Conservation (phyloP, 139 green algal genomes). For the Diplosphaera chodatii region DNA sequence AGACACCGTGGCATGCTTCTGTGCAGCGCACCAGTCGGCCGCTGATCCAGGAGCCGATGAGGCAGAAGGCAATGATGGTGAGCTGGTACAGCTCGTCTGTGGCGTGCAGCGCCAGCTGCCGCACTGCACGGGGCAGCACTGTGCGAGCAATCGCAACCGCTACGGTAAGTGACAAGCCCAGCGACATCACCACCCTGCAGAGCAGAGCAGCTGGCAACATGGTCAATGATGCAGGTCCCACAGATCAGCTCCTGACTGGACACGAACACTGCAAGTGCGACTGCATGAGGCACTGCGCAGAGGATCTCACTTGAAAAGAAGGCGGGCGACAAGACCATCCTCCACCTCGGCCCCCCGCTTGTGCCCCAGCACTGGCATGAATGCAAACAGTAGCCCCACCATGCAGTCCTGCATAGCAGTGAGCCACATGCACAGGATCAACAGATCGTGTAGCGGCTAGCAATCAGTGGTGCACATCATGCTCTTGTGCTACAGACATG, state of each 20-base stretch:
- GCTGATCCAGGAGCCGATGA: constrained; percentile 52
- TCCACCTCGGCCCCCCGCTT: constrained; percentile 13
- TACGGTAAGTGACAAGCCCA: constrained; percentile 28
- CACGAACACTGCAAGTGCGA: too few species aligned
- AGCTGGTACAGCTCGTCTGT: constrained; percentile 79
- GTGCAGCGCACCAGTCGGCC: constrained; percentile 39
- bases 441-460: too few species aligned
- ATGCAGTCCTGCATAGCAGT: constrained; percentile 74
- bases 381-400: constrained; percentile 91
- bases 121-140: constrained; percentile 53
- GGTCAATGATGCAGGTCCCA: too few species aligned
- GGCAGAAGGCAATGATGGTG: constrained; percentile 69
- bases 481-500: too few species aligned
- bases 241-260: too few species aligned
- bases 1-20: too few species aligned
- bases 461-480: too few species aligned
- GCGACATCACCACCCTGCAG: constrained; percentile 20
- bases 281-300: too few species aligned
- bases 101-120: constrained; percentile 36
- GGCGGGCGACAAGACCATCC: constrained; percentile 3
- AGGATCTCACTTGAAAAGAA: constrained; percentile 7
- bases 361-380: constrained; percentile 76
- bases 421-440: neutral
- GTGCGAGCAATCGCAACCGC: constrained; percentile 41
- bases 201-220: too few species aligned